These are phyloP conservation scores for Boeremia exigua DNA, from an alignment of 2,329 filamentous ascomycete genomes.

Conservation along the genomic window DNA sequence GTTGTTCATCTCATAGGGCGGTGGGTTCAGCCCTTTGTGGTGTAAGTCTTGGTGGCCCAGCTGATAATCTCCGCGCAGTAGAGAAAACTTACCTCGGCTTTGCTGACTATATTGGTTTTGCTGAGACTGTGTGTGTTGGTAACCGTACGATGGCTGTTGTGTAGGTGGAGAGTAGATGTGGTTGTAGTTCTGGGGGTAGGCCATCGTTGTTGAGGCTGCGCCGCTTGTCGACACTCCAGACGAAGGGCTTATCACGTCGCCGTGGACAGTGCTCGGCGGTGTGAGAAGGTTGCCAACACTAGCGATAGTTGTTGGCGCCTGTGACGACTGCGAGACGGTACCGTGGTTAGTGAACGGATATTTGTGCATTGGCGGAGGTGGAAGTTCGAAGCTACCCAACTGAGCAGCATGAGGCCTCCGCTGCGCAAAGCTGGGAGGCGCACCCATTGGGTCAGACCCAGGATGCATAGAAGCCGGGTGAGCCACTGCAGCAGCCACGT, in stretches of 20 bases:
- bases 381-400: slow-evolving; percentile 72
- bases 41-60: slow-evolving; percentile 65
- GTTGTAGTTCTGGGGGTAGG: slow-evolving; percentile 63
- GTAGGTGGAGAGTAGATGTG: slow-evolving; percentile 67
- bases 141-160: slow-evolving; percentile 63
- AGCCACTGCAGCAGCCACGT: slow-evolving; percentile 68
- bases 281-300: slow-evolving; percentile 69
- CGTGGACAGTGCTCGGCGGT: slow-evolving; percentile 64
- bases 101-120: slow-evolving; percentile 41
- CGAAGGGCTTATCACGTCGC: slow-evolving; percentile 67
- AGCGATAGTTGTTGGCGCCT: slow-evolving; percentile 54
- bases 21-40: slow-evolving; percentile 68
- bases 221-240: slow-evolving; percentile 66
- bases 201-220: slow-evolving; percentile 63
- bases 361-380: slow-evolving; percentile 65
- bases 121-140: slow-evolving; percentile 48
- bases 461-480: slow-evolving; percentile 68
- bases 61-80: slow-evolving; percentile 57
- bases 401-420: slow-evolving; percentile 72
- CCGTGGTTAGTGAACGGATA: slow-evolving; percentile 53
- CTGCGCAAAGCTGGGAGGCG: slow-evolving; percentile 70
- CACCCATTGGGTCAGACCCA: slow-evolving; percentile 65
- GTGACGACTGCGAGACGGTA: slow-evolving; percentile 53
- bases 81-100: slow-evolving; percentile 61
- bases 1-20: slow-evolving; percentile 69